Base-by-base conservation (phyloP, 768 basidiomycete genomes). In the Auriculariales sp. region DNA sequence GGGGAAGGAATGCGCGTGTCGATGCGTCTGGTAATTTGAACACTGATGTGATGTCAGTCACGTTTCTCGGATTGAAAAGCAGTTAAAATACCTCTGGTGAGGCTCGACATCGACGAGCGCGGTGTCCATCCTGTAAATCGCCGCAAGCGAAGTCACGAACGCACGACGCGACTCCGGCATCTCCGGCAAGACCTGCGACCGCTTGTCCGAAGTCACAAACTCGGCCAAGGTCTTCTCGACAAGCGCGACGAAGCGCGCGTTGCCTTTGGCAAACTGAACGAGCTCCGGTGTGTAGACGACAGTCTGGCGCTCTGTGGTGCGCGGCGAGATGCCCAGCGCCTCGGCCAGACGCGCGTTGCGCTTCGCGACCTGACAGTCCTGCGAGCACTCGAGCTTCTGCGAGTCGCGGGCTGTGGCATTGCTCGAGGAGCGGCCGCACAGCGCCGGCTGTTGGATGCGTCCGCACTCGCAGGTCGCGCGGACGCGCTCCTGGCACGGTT, bases 51-150 rank as follows among this genome's bases (percentile, higher is more conserved):
- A n/a, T 51, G 12, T 28, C 12, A 10, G 11, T 14, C 12, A 28
- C 12, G 12, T 31, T 12, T 10, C 12, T 4, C 27, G 19, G 48
- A 14, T 24, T 19, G 12, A 11, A 42, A 17, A 25, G 22, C 22
- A 11, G 17, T 27, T 10, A 15, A 61, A 64, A 19, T 17, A 77
- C 75, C 73, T 79, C 45, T 88, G 71, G 58, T 85, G 74, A 0
- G 94, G 94, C 57, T 95, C 94, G 57, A 85, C 84, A 61, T 97
- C 94, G 17, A 99, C 77, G 69, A 91, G 78, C 56, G 85, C 77
- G 0, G 83, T 79, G 53, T 88, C 83, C 61, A 97, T 77, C 17
- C 88, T 73, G 60, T 94, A 98, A 3, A 82, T 66, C 5, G 73
- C 68, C 1, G 89, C 86, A 19, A 95, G 73, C 78, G 57, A 83